phyloP scores from a whole-genome alignment of 164 flowering plant genomes.

The Kingdonia uniflora region DNA sequence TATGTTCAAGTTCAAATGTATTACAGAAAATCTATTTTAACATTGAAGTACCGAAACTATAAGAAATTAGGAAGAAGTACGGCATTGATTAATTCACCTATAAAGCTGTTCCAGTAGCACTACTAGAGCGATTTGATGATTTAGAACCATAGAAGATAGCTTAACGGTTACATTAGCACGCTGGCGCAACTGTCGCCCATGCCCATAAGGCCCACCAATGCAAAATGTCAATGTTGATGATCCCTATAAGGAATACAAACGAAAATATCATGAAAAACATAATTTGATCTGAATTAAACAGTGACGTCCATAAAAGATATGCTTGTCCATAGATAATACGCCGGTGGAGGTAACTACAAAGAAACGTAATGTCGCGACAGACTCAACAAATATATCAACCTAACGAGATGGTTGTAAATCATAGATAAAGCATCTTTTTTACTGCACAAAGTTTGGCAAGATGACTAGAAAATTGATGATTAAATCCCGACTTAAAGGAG shows the following conservation, averaged over 20 bases:
- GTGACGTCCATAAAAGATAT: too few species aligned
- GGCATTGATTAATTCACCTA: slow-evolving; percentile 27
- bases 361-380: too few species aligned
- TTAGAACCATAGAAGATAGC: slow-evolving; percentile 72
- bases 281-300: too few species aligned
- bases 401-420: too few species aligned
- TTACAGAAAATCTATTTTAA: not conserved
- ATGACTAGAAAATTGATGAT: too few species aligned
- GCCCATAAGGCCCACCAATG: slow-evolving; percentile 94
- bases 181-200: slow-evolving; percentile 51
- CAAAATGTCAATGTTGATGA: slow-evolving; percentile 68
- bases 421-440: too few species aligned
- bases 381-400: too few species aligned
- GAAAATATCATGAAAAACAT: not conserved
- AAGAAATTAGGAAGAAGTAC: not conserved
- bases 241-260: slow-evolving; percentile 30
- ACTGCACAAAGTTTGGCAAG: too few species aligned
- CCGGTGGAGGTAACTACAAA: too few species aligned
- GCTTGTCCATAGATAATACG: too few species aligned
- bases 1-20: not conserved
- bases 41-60: too few species aligned
- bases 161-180: slow-evolving; percentile 63
- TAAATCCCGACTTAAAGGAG: too few species aligned
- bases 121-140: slow-evolving; percentile 75
- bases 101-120: slow-evolving; percentile 83